Conservation (phyloP, 345 rosid species). For the Dovyalis caffra region DNA sequence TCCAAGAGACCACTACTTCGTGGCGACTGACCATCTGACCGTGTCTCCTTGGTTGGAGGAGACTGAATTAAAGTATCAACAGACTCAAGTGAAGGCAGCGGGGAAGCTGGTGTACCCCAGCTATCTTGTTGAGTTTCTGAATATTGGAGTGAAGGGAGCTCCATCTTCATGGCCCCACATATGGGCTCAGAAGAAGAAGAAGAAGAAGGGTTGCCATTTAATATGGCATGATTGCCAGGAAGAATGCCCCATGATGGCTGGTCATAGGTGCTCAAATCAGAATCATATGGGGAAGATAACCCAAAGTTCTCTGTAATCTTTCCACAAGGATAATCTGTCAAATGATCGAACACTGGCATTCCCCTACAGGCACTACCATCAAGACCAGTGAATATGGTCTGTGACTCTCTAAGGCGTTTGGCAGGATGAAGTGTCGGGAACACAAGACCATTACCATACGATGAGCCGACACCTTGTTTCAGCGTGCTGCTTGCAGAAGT, state of each 20-base stretch:
- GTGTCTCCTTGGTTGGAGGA: conserved; percentile 52
- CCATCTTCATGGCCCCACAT: conserved; percentile 85
- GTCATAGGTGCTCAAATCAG: conserved; percentile 46
- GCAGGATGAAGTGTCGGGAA: conserved; percentile 48
- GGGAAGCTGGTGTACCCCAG: conserved; percentile 63
- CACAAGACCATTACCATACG: conserved; percentile 52
- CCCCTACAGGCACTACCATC: conserved; percentile 43
- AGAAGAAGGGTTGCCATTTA: conserved; percentile 51
- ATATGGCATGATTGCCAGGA: conserved; percentile 71
- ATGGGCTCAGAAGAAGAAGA: conserved; percentile 77
- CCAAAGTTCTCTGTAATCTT: conserved; percentile 47
- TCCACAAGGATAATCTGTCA: conserved; percentile 37
- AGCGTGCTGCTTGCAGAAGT: conserved; percentile 53
- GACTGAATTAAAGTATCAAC: conserved; percentile 79
- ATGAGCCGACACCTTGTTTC: conserved; percentile 57
- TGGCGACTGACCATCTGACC: conserved; percentile 56
- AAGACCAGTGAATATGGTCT: conserved; percentile 43
- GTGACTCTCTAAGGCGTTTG: conserved; percentile 62
- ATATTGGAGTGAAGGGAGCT: conserved; percentile 99
- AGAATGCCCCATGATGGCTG: conserved; percentile 49
- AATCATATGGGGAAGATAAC: conserved; percentile 45
- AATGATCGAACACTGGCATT: conserved; percentile 45
- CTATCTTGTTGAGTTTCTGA: conserved; percentile 69
- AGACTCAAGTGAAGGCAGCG: conserved; percentile 67
- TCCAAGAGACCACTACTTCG: conserved; percentile 86